Percentiles rank a stretch among this genome's conserved stretches.
Conservation (phyloP, 148 eudicot genomes). For the Rhododendron williamsianum region DNA sequence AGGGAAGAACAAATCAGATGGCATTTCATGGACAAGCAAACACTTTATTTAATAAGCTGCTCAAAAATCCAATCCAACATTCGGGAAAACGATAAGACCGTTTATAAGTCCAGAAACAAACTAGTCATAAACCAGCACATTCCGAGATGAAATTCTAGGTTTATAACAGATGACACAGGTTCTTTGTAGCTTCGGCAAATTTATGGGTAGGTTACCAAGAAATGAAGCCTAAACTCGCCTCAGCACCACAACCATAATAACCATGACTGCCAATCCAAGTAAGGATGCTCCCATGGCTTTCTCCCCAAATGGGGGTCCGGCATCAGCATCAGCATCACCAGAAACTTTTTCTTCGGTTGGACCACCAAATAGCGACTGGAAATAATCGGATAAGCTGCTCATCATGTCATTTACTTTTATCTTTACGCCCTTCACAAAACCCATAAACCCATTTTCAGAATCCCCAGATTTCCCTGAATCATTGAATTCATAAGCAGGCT, state of each 20-base stretch:
- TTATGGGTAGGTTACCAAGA: background rate
- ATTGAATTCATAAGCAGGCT: slow-evolving; percentile 14
- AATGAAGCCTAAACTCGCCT: slow-evolving; percentile 39
- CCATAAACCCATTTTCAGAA: slow-evolving; percentile 27
- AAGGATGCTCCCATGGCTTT: slow-evolving; percentile 37
- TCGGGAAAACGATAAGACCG: background rate
- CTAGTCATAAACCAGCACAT: background rate
- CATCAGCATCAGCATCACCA: slow-evolving; percentile 19
- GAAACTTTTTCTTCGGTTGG: background rate
- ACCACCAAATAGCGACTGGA: slow-evolving; percentile 39
- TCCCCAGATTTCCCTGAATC: slow-evolving; percentile 16
- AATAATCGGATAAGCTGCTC: slow-evolving; percentile 44
- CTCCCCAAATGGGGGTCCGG: slow-evolving; percentile 8
- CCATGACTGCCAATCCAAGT: slow-evolving; percentile 74
- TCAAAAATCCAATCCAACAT: background rate
- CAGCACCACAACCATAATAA: slow-evolving; percentile 50
- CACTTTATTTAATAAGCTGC: background rate
- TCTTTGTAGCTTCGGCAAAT: slow-evolving; percentile 47
- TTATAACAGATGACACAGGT: background rate
- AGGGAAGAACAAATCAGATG: background rate
- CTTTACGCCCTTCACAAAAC: slow-evolving; percentile 35
- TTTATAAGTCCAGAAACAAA: background rate
- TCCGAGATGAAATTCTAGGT: background rate
- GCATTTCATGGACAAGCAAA: background rate
- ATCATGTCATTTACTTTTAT: slow-evolving; percentile 43